Evolutionary conservation across 768 basidiomycete genomes (phyloP).

Genomic region (Suillus discolor): DNA sequence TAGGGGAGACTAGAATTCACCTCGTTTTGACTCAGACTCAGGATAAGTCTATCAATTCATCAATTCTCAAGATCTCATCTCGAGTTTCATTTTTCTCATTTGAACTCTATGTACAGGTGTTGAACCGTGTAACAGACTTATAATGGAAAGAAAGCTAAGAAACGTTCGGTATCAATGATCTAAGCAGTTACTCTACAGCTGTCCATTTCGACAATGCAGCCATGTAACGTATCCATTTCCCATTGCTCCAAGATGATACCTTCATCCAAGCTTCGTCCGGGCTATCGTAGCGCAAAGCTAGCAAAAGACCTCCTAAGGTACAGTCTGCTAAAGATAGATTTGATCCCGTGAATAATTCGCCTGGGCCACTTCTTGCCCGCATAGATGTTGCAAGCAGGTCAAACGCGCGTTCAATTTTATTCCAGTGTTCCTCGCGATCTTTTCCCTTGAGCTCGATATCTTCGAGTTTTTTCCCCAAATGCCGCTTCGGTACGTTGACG

Average conservation of each 20-base stretch:
- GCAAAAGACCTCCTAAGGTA: constrained; percentile 26
- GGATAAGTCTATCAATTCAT: not conserved
- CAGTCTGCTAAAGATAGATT: constrained; percentile 30
- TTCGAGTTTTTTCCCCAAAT: constrained; percentile 9
- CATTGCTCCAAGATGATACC: constrained; percentile 29
- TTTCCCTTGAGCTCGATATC: constrained; percentile 19
- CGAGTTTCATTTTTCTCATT: not conserved
- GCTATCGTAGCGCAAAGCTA: constrained; percentile 26
- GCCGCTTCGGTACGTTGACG: constrained; percentile 18
- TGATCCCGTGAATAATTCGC: constrained; percentile 23
- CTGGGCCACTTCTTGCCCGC: constrained; percentile 10
- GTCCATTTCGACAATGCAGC: constrained; percentile 24
- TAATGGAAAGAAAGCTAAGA: not conserved
- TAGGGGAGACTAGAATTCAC: not conserved
- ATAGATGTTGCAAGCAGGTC: constrained; percentile 10
- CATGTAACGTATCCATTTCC: constrained; percentile 29
- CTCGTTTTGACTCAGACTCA: not conserved
- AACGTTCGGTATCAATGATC: no score
- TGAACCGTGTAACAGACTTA: not conserved
- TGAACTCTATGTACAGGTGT: not conserved
- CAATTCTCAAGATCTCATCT: not conserved
- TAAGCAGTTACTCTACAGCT: not conserved
- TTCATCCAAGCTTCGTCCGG: constrained; percentile 29
- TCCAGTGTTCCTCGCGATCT: constrained; percentile 27
- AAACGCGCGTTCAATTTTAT: constrained; percentile 23